These are phyloP conservation scores for Casuarina equisetifolia DNA, from an alignment of 306 rosid genomes.

Conservation along the genomic window DNA sequence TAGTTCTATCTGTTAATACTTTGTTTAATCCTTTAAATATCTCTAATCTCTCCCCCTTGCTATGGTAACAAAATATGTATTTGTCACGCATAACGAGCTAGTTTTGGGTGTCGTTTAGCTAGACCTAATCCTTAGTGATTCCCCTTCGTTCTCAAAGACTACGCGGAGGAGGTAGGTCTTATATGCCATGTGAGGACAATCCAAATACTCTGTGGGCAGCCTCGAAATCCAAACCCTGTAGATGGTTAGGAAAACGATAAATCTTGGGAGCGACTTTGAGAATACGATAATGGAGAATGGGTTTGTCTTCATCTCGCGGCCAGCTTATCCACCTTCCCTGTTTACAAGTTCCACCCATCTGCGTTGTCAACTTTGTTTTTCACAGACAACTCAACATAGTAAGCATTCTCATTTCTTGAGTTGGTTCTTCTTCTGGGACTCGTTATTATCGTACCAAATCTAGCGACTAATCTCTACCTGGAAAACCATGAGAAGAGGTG, in stretches of 20 bases:
- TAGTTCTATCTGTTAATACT: neutral
- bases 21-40: slow-evolving; percentile 18
- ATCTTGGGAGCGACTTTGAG: slow-evolving; percentile 40
- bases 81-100: slow-evolving; percentile 36
- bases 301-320: slow-evolving; percentile 30
- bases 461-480: too few relatives aligned
- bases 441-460: too few relatives aligned
- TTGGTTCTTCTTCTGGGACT: too few relatives aligned
- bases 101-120: slow-evolving; percentile 46
- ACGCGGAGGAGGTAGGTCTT: neutral
- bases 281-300: slow-evolving; percentile 40
- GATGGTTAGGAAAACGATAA: slow-evolving; percentile 29
- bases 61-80: slow-evolving; percentile 22
- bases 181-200: slow-evolving; percentile 36
- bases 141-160: slow-evolving; percentile 36
- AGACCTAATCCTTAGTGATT: slow-evolving; percentile 55
- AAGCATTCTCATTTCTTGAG: neutral
- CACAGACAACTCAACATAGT: neutral
- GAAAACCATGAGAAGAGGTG: too few relatives aligned
- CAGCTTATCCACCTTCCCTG: slow-evolving; percentile 24
- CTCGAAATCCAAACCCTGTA: slow-evolving; percentile 47
- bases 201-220: slow-evolving; percentile 38
- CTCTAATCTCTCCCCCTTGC: slow-evolving; percentile 25
- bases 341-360: slow-evolving; percentile 14
- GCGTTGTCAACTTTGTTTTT: neutral